phyloP scores from a whole-genome alignment of 1,284 basidiomycete genomes.

The Leccinum subrobustum region DNA sequence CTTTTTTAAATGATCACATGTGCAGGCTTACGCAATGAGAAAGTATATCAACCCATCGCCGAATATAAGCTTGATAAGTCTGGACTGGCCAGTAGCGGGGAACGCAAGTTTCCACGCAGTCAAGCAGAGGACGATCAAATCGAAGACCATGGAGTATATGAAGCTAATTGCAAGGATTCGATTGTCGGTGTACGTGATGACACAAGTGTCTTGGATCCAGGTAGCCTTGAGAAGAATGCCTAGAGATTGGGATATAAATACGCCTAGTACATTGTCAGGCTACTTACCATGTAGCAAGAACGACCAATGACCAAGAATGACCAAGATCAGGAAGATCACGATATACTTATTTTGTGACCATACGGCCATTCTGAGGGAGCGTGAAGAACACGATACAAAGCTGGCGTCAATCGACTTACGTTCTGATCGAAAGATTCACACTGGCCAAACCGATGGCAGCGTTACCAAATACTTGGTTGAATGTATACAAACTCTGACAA shows the following conservation, averaged over 20 bases:
- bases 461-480: constrained; percentile 71
- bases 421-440: constrained; percentile 76
- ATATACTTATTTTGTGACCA: constrained; percentile 65
- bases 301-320: constrained; percentile 77
- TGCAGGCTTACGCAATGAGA: constrained; percentile 58
- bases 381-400: neutral
- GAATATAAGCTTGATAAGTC: constrained; percentile 65
- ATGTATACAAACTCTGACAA: constrained; percentile 58
- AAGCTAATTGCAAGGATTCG: constrained; percentile 47
- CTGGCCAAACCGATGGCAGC: constrained; percentile 72
- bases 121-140: constrained; percentile 58
- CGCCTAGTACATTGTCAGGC: neutral
- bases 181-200: constrained; percentile 55
- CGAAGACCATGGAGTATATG: constrained; percentile 73
- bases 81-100: constrained; percentile 43
- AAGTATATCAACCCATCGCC: constrained; percentile 73
- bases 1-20: neutral
- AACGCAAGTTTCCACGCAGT: constrained; percentile 60
- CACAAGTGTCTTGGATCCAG: constrained; percentile 54
- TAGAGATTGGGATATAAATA: constrained; percentile 25
- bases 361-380: constrained; percentile 58
- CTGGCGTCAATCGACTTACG: constrained; percentile 42
- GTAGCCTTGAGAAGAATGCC: constrained; percentile 59
- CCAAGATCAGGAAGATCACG: constrained; percentile 48
- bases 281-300: constrained; percentile 68